phyloP scores from a whole-genome alignment of 495 filamentous ascomycete species.

The Podospora fimiseda region DNA sequence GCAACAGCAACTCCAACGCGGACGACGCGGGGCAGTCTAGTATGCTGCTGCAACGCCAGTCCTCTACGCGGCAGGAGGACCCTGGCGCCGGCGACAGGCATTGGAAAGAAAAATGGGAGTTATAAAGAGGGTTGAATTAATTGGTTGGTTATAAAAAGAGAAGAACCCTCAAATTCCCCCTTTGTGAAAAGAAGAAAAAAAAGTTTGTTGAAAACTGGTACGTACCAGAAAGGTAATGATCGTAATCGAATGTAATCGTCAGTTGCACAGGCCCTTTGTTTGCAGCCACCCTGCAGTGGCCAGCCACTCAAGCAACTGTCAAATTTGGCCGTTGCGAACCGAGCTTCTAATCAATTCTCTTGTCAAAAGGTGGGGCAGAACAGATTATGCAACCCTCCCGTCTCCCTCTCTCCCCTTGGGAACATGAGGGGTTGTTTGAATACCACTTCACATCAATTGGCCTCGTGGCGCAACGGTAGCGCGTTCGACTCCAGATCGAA shows the following conservation, averaged over 20 bases:
- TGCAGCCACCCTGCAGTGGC: too few relatives aligned
- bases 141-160: too few relatives aligned
- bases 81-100: conserved; percentile 28
- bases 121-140: too few relatives aligned
- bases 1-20: background rate
- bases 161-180: too few relatives aligned
- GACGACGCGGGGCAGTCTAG: too few relatives aligned
- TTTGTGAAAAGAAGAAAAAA: background rate
- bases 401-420: background rate
- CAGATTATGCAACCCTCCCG: background rate
- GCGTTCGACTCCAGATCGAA: conserved; percentile 9
- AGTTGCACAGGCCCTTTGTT: background rate
- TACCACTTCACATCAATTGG: conserved; percentile 1
- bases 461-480: conserved; percentile 8
- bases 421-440: background rate
- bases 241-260: background rate
- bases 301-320: background rate
- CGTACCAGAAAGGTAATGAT: too few relatives aligned
- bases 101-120: conserved; percentile 18
- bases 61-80: conserved; percentile 25
- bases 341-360: conserved; percentile 2
- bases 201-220: background rate
- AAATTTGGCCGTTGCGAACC: conserved; percentile 23
- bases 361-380: background rate
- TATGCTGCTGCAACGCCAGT: background rate